Percentiles rank a stretch among this genome's conserved stretches.
These are phyloP conservation scores for Eucalyptus erythrocorys DNA, from an alignment of 345 rosid species.

Conservation along the genomic window DNA sequence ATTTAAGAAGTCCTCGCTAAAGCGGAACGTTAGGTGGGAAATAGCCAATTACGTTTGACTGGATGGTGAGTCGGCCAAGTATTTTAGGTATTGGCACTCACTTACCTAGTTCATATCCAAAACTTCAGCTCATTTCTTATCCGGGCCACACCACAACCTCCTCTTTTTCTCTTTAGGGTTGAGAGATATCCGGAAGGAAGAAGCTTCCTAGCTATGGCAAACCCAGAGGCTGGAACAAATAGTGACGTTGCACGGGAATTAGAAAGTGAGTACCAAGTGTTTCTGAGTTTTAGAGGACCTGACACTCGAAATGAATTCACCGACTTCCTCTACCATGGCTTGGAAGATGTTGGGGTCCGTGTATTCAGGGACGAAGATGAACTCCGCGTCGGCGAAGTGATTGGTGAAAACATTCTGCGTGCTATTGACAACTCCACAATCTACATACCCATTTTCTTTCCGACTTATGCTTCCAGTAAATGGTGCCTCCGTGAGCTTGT, in stretches of 20 bases:
- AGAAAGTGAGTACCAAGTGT: background rate
- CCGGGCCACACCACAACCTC: background rate
- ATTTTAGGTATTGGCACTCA: background rate
- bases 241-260: accelerated
- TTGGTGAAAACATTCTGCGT: background rate
- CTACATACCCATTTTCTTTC: background rate
- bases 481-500: background rate
- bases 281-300: background rate
- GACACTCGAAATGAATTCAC: background rate
- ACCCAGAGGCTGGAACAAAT: too few species aligned
- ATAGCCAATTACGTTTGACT: background rate
- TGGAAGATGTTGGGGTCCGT: background rate
- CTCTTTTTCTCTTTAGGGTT: too few species aligned
- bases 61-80: too few species aligned
- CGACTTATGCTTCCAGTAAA: too few species aligned
- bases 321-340: accelerated
- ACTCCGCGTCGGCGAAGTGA: background rate
- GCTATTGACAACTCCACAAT: background rate
- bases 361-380: background rate
- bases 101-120: background rate
- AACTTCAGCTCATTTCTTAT: background rate
- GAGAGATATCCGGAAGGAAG: background rate
- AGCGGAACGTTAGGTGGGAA: background rate
- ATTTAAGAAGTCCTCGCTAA: background rate
- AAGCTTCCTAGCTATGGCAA: background rate